A percentile compares a stretch with the other conserved stretches of the same genome.
Conservation (phyloP, 169 alveolate species). For the Cardiosporidium cionae region DNA sequence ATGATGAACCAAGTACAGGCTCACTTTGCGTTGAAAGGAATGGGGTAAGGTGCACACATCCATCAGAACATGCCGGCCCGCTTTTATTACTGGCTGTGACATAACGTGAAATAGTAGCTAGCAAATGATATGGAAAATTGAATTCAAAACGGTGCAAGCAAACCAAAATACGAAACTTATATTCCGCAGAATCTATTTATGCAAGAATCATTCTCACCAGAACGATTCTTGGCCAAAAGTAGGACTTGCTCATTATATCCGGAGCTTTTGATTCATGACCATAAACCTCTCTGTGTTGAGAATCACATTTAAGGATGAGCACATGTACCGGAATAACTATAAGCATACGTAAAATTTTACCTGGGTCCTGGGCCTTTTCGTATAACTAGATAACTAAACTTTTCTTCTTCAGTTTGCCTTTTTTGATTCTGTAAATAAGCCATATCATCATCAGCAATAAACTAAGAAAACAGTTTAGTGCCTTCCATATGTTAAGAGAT, state of each 20-base stretch:
- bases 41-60: constrained; percentile 67
- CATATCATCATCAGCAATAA: too few species aligned
- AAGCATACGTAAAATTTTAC: neutral
- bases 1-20: too few species aligned
- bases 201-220: constrained; percentile 9
- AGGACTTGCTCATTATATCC: constrained; percentile 55
- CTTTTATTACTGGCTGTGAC: constrained; percentile 61
- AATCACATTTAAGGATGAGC: neutral
- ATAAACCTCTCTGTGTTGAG: neutral
- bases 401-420: constrained; percentile 70
- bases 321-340: neutral
- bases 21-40: constrained; percentile 20
- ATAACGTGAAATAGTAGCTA: too few species aligned
- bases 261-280: constrained; percentile 41
- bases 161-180: too few species aligned
- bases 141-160: too few species aligned
- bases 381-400: constrained; percentile 60
- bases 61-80: constrained; percentile 64
- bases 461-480: too few species aligned
- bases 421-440: too few species aligned
- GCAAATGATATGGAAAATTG: too few species aligned
- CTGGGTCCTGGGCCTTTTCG: constrained; percentile 45
- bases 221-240: constrained; percentile 76
- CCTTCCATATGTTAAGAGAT: too few species aligned
- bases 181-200: too few species aligned